phyloP scores from a whole-genome alignment of 2,329 filamentous ascomycete genomes.

The Akanthomyces muscarius region DNA sequence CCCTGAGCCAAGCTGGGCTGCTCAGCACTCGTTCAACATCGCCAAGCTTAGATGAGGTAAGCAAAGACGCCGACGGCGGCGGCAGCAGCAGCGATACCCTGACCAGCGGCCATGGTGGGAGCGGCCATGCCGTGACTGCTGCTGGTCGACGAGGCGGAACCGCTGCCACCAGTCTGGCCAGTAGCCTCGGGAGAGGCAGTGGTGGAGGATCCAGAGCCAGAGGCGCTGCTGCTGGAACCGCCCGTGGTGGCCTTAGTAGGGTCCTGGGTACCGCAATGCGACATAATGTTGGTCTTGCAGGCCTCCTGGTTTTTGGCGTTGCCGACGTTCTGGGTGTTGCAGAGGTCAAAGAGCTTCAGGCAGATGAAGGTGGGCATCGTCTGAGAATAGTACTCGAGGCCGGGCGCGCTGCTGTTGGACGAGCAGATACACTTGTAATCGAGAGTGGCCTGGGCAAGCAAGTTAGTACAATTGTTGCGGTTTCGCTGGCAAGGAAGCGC shows the following conservation, averaged over 20 bases:
- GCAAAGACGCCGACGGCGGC: constrained; percentile 51
- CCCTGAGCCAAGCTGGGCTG: constrained; percentile 2
- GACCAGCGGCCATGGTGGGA: constrained; percentile 39
- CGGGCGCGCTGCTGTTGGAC: constrained; percentile 45
- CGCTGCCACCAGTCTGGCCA: constrained; percentile 22
- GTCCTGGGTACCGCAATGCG: constrained; percentile 41
- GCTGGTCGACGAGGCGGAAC: constrained; percentile 36
- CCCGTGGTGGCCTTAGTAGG: constrained; percentile 33
- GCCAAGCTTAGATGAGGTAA: constrained; percentile 42
- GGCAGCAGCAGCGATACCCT: constrained; percentile 44
- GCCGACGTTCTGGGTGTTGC: constrained; percentile 41
- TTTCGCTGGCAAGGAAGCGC: background rate
- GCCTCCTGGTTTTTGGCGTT: constrained; percentile 41
- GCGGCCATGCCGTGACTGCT: constrained; percentile 33
- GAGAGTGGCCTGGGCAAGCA: constrained; percentile 35
- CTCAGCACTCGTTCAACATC: background rate
- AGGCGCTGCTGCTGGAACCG: constrained; percentile 19
- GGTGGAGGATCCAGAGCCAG: constrained; percentile 22
- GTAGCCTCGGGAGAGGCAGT: constrained; percentile 23
- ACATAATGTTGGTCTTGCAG: constrained; percentile 45
- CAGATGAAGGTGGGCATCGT: constrained; percentile 53
- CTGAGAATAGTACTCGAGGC: constrained; percentile 50
- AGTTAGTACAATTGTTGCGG: constrained; percentile 11
- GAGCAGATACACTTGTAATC: constrained; percentile 47
- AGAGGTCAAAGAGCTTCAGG: constrained; percentile 44